Conservation (phyloP, 805 yeast genomes). For the Yarrowia alimentaria region DNA sequence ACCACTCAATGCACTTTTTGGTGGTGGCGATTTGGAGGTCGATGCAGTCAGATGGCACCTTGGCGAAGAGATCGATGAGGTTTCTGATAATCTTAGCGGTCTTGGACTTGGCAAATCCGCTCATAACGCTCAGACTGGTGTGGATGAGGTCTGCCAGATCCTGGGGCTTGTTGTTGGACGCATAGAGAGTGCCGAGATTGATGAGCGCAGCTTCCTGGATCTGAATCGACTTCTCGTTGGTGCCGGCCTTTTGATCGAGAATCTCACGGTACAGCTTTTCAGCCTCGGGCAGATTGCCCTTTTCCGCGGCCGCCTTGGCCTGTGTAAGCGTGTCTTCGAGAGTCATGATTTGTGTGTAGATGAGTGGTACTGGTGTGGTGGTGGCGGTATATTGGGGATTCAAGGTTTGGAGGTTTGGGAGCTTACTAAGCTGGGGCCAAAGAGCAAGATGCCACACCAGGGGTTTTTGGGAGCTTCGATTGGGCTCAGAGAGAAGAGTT, state of each 20-base stretch:
- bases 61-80: constrained; percentile 74
- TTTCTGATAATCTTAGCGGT: constrained; percentile 86
- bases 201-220: constrained; percentile 67
- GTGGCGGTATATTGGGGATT: neutral
- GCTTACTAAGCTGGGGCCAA: too few species aligned
- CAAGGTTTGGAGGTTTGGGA: neutral
- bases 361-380: constrained; percentile 1
- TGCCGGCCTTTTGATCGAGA: constrained; percentile 37
- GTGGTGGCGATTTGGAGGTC: constrained; percentile 73
- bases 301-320: constrained; percentile 59
- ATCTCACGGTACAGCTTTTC: constrained; percentile 58
- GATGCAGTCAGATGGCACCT: constrained; percentile 53
- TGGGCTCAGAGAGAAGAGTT: too few species aligned
- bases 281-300: constrained; percentile 54
- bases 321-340: constrained; percentile 43
- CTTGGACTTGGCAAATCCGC: constrained; percentile 85
- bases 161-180: constrained; percentile 46
- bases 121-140: constrained; percentile 67
- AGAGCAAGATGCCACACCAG: too few species aligned
- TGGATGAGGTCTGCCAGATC: constrained; percentile 62
- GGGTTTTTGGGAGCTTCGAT: too few species aligned
- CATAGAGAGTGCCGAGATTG: constrained; percentile 74
- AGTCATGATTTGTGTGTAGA: constrained; percentile 7
- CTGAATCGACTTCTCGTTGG: constrained; percentile 47
- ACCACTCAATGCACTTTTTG: constrained; percentile 82